Percentiles rank a stretch among this genome's conserved stretches.
Conservation (phyloP, 495 filamentous ascomycete species). For the Penicillium goetzii region DNA sequence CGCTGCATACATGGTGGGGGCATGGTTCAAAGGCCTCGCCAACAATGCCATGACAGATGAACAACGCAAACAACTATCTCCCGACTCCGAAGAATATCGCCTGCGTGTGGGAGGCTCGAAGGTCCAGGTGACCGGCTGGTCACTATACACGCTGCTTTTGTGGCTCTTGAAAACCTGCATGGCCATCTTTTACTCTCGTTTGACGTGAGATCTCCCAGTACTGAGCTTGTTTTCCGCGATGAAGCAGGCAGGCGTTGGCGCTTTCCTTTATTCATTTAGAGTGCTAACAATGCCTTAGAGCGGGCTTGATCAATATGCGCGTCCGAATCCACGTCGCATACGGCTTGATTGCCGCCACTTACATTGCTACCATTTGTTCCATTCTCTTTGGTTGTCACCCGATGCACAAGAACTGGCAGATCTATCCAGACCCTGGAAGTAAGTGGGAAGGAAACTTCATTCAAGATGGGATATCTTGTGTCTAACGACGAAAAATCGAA, state of each 20-base stretch:
- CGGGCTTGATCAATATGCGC: constrained; percentile 52
- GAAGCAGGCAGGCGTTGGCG: neutral
- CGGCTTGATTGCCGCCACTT: constrained; percentile 53
- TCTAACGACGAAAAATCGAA: neutral
- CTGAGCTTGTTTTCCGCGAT: neutral
- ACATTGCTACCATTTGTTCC: constrained; percentile 55
- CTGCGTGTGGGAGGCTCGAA: constrained; percentile 60
- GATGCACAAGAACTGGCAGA: constrained; percentile 61
- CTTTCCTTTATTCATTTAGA: neutral
- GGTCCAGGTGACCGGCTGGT: constrained; percentile 61
- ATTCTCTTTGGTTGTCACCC: constrained; percentile 59
- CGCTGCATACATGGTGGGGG: constrained; percentile 52
- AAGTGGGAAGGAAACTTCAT: constrained; percentile 25
- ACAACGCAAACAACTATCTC: constrained; percentile 46
- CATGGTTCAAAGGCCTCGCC: constrained; percentile 52
- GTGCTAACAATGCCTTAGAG: constrained; percentile 31
- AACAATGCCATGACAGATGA: constrained; percentile 60
- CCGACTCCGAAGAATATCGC: constrained; percentile 49
- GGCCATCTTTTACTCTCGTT: constrained; percentile 61
- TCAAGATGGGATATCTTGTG: neutral
- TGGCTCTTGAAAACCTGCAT: constrained; percentile 64
- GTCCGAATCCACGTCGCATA: constrained; percentile 58
- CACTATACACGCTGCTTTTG: constrained; percentile 57
- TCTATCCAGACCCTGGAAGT: constrained; percentile 61
- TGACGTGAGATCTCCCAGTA: constrained; percentile 51